Evolutionary conservation across 1,284 basidiomycete species (phyloP).

Genomic region (Moniliophthora roreri): DNA sequence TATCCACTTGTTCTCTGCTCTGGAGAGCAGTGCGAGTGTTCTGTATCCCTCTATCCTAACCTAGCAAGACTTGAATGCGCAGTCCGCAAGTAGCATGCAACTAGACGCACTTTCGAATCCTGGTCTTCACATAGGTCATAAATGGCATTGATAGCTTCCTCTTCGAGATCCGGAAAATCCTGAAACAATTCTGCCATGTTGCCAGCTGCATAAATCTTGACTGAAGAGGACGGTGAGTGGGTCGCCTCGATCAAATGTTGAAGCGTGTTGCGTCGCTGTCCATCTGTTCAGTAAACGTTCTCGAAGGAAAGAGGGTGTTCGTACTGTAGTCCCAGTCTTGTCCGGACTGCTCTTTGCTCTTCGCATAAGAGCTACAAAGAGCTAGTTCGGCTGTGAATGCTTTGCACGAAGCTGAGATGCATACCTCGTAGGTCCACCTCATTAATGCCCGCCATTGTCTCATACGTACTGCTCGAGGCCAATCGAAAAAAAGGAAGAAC

Average conservation of each 20-base stretch:
- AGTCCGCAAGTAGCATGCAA: background rate
- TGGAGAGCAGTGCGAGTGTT: constrained; percentile 65
- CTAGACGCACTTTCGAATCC: constrained; percentile 43
- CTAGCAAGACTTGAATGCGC: constrained; percentile 30
- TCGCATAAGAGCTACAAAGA: constrained; percentile 27
- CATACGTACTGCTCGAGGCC: too few relatives aligned
- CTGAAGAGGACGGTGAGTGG: constrained; percentile 23
- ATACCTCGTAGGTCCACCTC: constrained; percentile 12
- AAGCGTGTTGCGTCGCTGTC: constrained; percentile 35
- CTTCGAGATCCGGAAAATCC: constrained; percentile 68
- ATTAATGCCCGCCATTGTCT: too few relatives aligned
- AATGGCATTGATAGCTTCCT: constrained; percentile 69
- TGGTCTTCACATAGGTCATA: constrained; percentile 77
- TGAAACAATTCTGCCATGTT: constrained; percentile 59
- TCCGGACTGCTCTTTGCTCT: constrained; percentile 28
- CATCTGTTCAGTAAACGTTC: background rate
- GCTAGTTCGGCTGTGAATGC: background rate
- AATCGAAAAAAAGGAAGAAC: too few relatives aligned
- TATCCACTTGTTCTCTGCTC: constrained; percentile 55
- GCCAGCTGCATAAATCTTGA: constrained; percentile 58
- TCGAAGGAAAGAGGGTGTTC: background rate
- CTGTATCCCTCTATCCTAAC: constrained; percentile 66
- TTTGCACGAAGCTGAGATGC: background rate
- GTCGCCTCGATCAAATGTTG: constrained; percentile 34
- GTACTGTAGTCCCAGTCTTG: constrained; percentile 30